Conservation (phyloP, 495 filamentous ascomycete species). For the Xylaria telfairii region DNA sequence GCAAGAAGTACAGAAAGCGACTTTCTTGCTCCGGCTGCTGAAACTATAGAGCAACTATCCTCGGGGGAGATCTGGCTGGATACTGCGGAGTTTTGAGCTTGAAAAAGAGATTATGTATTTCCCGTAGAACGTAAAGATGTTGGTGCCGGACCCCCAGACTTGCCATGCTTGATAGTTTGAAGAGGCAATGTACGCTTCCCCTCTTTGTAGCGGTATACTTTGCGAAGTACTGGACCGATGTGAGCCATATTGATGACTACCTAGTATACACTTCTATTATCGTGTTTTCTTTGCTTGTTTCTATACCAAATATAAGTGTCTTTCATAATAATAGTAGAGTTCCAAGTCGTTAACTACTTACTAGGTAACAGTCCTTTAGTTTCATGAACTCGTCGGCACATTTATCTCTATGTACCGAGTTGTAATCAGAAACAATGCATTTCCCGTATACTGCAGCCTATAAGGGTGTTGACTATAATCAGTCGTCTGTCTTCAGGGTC, state of each 20-base stretch:
- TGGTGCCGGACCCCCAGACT: neutral
- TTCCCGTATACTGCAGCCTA: slow-evolving; percentile 88
- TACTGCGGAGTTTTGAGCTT: neutral
- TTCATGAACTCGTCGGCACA: slow-evolving; percentile 84
- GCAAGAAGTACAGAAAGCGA: slow-evolving; percentile 86
- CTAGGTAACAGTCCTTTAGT: slow-evolving; percentile 87
- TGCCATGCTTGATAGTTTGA: neutral
- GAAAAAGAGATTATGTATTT: slow-evolving; percentile 3
- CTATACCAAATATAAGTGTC: slow-evolving; percentile 34
- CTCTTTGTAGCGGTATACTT: neutral
- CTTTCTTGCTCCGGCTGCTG: slow-evolving; percentile 81
- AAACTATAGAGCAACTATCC: slow-evolving; percentile 59
- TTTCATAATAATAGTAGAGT: neutral
- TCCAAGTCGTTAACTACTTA: slow-evolving; percentile 55
- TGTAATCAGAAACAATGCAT: slow-evolving; percentile 91
- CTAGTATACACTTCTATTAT: slow-evolving; percentile 27
- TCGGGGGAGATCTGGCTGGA: neutral
- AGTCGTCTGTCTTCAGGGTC: slow-evolving; percentile 6
- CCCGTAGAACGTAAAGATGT: neutral
- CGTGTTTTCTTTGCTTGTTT: slow-evolving; percentile 53
- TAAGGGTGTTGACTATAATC: slow-evolving; percentile 15
- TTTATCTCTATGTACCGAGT: slow-evolving; percentile 88
- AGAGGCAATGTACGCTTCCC: neutral
- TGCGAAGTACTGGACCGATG: neutral
- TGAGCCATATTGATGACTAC: neutral